Evolutionary conservation across 495 filamentous ascomycete species (phyloP).

Genomic region (Cladorrhinum samala): DNA sequence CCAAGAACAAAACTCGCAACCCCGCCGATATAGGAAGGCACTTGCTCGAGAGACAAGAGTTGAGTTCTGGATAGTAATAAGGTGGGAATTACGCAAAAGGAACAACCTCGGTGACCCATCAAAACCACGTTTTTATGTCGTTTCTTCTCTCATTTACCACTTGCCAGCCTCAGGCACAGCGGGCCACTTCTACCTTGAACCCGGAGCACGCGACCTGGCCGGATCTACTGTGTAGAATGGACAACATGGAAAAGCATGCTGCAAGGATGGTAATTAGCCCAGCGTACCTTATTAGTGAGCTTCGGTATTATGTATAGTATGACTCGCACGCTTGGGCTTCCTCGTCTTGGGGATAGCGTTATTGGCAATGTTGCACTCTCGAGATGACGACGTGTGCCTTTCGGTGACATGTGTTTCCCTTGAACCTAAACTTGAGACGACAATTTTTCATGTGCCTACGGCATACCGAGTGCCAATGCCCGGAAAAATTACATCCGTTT

Average conservation of each 20-base stretch:
- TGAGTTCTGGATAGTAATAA: neutral
- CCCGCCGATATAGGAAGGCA: constrained; percentile 3
- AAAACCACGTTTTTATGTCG: neutral
- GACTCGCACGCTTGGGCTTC: too few species aligned
- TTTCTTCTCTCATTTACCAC: neutral
- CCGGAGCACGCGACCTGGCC: too few species aligned
- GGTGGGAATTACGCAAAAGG: neutral
- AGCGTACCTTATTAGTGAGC: too few species aligned
- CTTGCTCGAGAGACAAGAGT: neutral
- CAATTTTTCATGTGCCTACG: neutral
- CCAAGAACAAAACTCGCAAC: neutral
- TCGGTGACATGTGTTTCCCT: neutral
- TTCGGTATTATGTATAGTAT: too few species aligned
- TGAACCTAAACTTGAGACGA: too few species aligned
- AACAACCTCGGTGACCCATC: neutral
- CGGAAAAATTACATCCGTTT: neutral
- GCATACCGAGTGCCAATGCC: neutral
- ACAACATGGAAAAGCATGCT: neutral
- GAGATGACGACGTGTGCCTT: too few species aligned
- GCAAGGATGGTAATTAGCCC: too few species aligned
- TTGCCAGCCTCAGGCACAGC: neutral
- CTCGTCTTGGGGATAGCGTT: neutral
- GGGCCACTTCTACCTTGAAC: neutral
- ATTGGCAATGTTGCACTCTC: neutral
- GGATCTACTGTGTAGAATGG: neutral